These are phyloP conservation scores for Pestalotiopsis sp. DNA, from an alignment of 2,329 filamentous ascomycete genomes.

Conservation along the genomic window DNA sequence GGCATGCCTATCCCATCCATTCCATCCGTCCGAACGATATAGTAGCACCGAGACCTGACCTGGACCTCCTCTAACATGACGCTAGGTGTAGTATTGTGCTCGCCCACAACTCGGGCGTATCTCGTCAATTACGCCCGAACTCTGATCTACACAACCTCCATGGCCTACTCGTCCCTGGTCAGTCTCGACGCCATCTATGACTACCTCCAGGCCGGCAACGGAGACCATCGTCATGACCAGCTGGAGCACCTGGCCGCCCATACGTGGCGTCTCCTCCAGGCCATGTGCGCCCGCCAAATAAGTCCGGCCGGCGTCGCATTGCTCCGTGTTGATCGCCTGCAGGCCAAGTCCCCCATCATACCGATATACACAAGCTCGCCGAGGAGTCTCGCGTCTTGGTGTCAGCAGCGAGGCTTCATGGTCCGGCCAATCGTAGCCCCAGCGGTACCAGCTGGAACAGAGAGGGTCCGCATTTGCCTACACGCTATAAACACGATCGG, in stretches of 20 bases:
- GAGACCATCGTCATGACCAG: slow-evolving; percentile 32
- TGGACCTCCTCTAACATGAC: slow-evolving; percentile 20
- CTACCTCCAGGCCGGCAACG: slow-evolving; percentile 21
- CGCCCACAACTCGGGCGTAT: slow-evolving; percentile 60
- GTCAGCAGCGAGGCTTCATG: slow-evolving; percentile 54
- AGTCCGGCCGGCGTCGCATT: neutral
- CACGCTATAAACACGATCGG: slow-evolving; percentile 61
- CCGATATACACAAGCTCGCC: slow-evolving; percentile 55
- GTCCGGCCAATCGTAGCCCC: slow-evolving; percentile 63
- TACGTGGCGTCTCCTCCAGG: slow-evolving; percentile 33
- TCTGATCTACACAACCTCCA: slow-evolving; percentile 74
- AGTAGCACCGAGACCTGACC: slow-evolving; percentile 15
- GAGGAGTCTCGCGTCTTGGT: slow-evolving; percentile 53
- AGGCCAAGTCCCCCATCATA: slow-evolving; percentile 55
- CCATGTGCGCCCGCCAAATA: slow-evolving; percentile 24
- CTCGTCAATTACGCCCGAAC: slow-evolving; percentile 77
- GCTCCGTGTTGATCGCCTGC: neutral
- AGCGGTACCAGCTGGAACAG: slow-evolving; percentile 57
- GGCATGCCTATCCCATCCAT: neutral
- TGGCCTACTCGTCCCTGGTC: slow-evolving; percentile 57
- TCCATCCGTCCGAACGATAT: neutral
- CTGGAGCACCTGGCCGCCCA: slow-evolving; percentile 45
- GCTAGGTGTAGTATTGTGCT: slow-evolving; percentile 64
- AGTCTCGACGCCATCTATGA: slow-evolving; percentile 33
- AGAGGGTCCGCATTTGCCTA: slow-evolving; percentile 61